Conservation (phyloP, 1,139 yeast species). For the Magnusiomyces tetraspermus region DNA sequence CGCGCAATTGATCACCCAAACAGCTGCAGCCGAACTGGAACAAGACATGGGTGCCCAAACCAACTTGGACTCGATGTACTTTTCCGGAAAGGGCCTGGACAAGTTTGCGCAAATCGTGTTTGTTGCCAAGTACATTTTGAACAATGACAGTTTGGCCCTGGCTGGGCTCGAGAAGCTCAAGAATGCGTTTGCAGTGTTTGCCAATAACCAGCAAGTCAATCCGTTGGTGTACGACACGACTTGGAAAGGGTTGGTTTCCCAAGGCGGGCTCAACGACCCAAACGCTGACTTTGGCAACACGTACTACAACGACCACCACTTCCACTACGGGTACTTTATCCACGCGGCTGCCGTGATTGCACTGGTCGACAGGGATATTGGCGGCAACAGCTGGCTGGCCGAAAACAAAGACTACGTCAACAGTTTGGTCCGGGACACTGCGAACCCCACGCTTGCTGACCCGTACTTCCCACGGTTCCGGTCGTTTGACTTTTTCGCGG, state of each 20-base stretch:
- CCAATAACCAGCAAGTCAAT: slow-evolving; percentile 42
- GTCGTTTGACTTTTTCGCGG: slow-evolving; percentile 66
- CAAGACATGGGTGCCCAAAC: slow-evolving; percentile 48
- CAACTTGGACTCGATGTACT: slow-evolving; percentile 47
- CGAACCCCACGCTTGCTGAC: slow-evolving; percentile 48
- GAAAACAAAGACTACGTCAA: slow-evolving; percentile 54
- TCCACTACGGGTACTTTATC: slow-evolving; percentile 63
- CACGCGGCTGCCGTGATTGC: slow-evolving; percentile 70
- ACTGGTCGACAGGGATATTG: slow-evolving; percentile 45
- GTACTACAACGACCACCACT: slow-evolving; percentile 65
- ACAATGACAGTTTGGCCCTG: slow-evolving; percentile 14
- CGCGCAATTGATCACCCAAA: slow-evolving; percentile 34
- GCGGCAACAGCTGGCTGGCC: slow-evolving; percentile 50
- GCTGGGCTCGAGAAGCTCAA: slow-evolving; percentile 43
- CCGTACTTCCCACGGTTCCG: slow-evolving; percentile 58
- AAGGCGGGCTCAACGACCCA: slow-evolving; percentile 38
- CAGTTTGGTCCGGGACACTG: slow-evolving; percentile 55
- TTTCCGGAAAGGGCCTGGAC: slow-evolving; percentile 60
- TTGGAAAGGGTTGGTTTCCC: slow-evolving; percentile 57
- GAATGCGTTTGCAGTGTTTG: slow-evolving; percentile 44
- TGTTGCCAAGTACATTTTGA: slow-evolving; percentile 39
- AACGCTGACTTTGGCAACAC: slow-evolving; percentile 52
- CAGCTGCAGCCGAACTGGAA: slow-evolving; percentile 48
- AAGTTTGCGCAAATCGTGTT: slow-evolving; percentile 64
- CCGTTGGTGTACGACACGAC: slow-evolving; percentile 62